phyloP scores from a whole-genome alignment of 2,329 filamentous ascomycete species.

The Aureobasidium melanogenum region DNA sequence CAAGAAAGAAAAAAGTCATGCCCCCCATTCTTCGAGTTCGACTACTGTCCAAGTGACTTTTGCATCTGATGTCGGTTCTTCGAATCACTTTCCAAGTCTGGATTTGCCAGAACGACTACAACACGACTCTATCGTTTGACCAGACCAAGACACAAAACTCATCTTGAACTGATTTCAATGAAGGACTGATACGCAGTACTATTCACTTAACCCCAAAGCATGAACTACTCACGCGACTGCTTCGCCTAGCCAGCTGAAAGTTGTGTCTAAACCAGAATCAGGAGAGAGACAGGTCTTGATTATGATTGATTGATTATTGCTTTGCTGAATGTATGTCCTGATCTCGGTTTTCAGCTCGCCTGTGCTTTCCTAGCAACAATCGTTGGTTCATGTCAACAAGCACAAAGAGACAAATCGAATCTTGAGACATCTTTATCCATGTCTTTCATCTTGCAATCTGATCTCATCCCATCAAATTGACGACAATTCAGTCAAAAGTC shows the following conservation, averaged over 20 bases:
- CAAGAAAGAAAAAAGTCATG: slow-evolving; percentile 12
- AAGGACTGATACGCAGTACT: background rate
- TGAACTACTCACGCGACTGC: background rate
- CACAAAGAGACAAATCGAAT: background rate
- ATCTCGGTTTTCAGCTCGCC: background rate
- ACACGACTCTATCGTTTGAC: background rate
- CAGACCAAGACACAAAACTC: too few relatives aligned
- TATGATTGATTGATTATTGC: background rate
- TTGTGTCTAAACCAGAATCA: background rate
- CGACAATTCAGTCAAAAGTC: background rate
- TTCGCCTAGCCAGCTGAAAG: background rate
- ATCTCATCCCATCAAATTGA: background rate
- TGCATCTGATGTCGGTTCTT: background rate
- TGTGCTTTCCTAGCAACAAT: background rate
- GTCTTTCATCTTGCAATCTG: background rate
- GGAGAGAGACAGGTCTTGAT: too few relatives aligned
- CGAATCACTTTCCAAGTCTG: background rate
- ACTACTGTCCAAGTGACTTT: background rate
- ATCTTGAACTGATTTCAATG: background rate
- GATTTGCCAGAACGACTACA: background rate
- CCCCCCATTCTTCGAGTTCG: background rate
- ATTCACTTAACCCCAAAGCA: background rate
- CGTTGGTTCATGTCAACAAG: background rate
- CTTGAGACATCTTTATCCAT: background rate
- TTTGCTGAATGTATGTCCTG: background rate